Evolutionary conservation across 1,139 yeast genomes (phyloP).

Genomic region (Geotrichum fermentans): DNA sequence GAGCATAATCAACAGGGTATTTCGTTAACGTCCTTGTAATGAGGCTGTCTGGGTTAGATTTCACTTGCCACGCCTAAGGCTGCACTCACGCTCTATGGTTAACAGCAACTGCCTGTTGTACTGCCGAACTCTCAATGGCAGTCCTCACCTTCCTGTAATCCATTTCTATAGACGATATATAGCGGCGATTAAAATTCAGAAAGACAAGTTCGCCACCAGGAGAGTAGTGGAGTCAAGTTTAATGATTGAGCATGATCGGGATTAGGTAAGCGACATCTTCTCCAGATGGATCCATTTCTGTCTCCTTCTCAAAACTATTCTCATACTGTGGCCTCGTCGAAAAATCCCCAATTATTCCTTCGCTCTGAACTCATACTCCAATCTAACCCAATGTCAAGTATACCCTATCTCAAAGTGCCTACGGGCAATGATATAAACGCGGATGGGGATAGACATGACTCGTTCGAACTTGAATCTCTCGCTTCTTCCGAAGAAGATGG

Average conservation of each 20-base stretch:
- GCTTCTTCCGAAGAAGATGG: slow-evolving; percentile 34
- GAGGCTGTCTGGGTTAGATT: slow-evolving; percentile 23
- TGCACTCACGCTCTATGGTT: slow-evolving; percentile 39
- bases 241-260: too few species aligned
- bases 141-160: slow-evolving; percentile 29
- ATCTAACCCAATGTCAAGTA: slow-evolving; percentile 4
- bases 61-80: neutral
- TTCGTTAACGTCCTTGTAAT: slow-evolving; percentile 42
- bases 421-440: slow-evolving; percentile 5
- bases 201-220: slow-evolving; percentile 3
- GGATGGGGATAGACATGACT: slow-evolving; percentile 25
- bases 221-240: too few species aligned
- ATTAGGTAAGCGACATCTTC: too few species aligned
- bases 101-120: slow-evolving; percentile 37
- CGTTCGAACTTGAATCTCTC: slow-evolving; percentile 37
- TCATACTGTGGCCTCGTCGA: too few species aligned
- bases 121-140: slow-evolving; percentile 19
- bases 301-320: too few species aligned
- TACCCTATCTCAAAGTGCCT: slow-evolving; percentile 9
- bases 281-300: too few species aligned
- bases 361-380: too few species aligned
- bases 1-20: slow-evolving; percentile 42
- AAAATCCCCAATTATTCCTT: neutral
- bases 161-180: slow-evolving; percentile 25
- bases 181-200: neutral